Evolutionary conservation across 495 filamentous ascomycete species (phyloP).

Genomic region (Barbatosphaeria neglecta): DNA sequence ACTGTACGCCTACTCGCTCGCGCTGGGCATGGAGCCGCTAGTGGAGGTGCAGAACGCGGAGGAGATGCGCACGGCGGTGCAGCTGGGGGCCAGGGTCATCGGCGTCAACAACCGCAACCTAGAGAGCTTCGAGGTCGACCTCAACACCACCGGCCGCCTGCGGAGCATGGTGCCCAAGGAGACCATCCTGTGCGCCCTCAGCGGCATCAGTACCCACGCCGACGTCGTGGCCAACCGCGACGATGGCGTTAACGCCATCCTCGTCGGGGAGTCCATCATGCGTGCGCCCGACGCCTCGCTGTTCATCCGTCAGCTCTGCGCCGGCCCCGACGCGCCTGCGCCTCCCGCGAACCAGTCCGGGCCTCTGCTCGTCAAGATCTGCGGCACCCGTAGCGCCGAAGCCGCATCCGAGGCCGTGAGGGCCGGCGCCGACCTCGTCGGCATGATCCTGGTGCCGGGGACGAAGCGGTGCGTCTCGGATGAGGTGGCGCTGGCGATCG

Average conservation of each 20-base stretch:
- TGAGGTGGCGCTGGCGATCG: slow-evolving; percentile 69
- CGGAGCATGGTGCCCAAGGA: slow-evolving; percentile 73
- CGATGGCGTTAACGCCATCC: slow-evolving; percentile 81
- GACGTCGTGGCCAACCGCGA: slow-evolving; percentile 82
- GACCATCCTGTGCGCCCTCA: slow-evolving; percentile 89
- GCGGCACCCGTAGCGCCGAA: slow-evolving; percentile 79
- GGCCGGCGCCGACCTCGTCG: slow-evolving; percentile 82
- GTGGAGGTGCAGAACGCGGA: slow-evolving; percentile 93
- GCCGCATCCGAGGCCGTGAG: slow-evolving; percentile 70
- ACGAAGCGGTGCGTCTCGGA: slow-evolving; percentile 66
- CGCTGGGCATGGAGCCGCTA: slow-evolving; percentile 92
- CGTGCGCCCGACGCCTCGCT: slow-evolving; percentile 61
- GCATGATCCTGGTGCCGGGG: slow-evolving; percentile 80
- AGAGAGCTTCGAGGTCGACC: slow-evolving; percentile 90
- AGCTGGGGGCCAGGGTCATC: slow-evolving; percentile 85
- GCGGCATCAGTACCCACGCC: slow-evolving; percentile 82
- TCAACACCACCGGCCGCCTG: slow-evolving; percentile 84
- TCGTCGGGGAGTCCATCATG: slow-evolving; percentile 96
- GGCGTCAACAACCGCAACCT: slow-evolving; percentile 97
- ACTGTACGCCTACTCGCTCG: slow-evolving; percentile 77
- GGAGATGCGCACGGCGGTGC: slow-evolving; percentile 81
- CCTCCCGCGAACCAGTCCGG: slow-evolving; percentile 15
- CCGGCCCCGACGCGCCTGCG: slow-evolving; percentile 32
- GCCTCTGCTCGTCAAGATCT: slow-evolving; percentile 76
- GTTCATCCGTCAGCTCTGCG: slow-evolving; percentile 75